Base-by-base conservation (phyloP, 768 basidiomycete genomes). In the Mycena amicta region DNA sequence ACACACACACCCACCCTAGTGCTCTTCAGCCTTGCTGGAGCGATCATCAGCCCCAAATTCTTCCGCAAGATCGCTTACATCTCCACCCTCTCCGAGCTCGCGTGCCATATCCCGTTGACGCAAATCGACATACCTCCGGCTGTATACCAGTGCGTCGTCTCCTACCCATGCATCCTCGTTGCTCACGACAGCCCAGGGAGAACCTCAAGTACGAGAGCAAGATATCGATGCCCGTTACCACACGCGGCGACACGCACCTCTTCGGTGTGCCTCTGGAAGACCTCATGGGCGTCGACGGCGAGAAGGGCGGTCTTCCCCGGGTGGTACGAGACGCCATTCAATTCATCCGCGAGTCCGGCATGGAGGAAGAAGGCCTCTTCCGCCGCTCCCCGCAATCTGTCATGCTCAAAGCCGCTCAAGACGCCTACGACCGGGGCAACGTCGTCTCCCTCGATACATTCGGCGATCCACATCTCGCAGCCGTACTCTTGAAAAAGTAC, bases 41-140 rank as follows among this genome's bases (percentile, higher is more conserved):
- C 92, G 39, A 87, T 93, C 60, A 92, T 95, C 67, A 93, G 91
- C 65, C 93, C 93, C 15, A 95, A 95, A 71, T 94, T 95, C 76
- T 93, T 92, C 71, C 86, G 87, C 66, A 95, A 95, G 75, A 78
- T 95, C 63, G 73, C 78, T 26, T 93, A 95, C 69, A 80, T 90
- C 55, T 74, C 82, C 55, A 92, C 92, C 0, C 79, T 95, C 15
- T 92, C 91, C 23, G 87, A 88, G 30, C 80, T 95, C 43, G 92
- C 92, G 5, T 77, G 77, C 52, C 77, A 88, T 67, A 84, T 94
- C 4, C 93, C 93, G 3, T 69, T 95, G n/a, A 90, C 89, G 0
- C 92, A 94, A 68, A 92, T 95, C 33, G 89, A 93, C 69, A 86
- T 95, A 40, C 85, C 90, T 23, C 88, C 92, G 16, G 84, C 87